Base-by-base conservation (phyloP, 208 protist genomes). In the Crithidia thermophila region DNA sequence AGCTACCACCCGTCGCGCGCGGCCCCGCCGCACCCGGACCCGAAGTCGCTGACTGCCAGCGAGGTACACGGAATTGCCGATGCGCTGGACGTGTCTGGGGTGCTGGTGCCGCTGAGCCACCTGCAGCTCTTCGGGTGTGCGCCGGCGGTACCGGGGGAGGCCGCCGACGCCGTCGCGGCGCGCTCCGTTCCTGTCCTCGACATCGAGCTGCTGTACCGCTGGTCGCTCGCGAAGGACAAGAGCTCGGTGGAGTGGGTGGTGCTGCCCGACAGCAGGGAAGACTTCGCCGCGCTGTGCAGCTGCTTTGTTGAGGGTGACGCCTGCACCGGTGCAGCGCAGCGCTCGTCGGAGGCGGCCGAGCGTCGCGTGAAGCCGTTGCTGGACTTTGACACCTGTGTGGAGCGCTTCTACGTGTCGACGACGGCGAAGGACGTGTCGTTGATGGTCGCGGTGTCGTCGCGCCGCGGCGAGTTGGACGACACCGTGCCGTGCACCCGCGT, bases 351-450 rank as follows among this genome's bases (percentile, higher is more conserved):
- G 27, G 50, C 23, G 13, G 18, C 36, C 51, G 43, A 23, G 45
- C 69, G 30, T 0, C 37, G 21, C 14, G 65, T 53, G 53, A 46
- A 52, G 9, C 87, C 87, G 36, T 25, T 60, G n/a, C 23, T 85
- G 16, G 43, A 43, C 42, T 56, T 84, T 14, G 68, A 53, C 10
- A 66, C 74, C 21, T 89, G 84, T 52, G 30, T 88, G 16, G 67
- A 75, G 28, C 71, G 77, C 62, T 94, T 94, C 51, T 94, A 89
- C 69, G 79, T 67, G 20, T 81, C 85, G 27, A 85, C 72, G 11
- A 92, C 88, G 20, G 88, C 88, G 18, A 82, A 79, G 25, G 88
- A 94, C 59, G 76, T 89, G 20, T 92, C 88, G 2, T 27, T 94
- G 11, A 57, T 94, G 42, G 57, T 91, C 14, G 51, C 78, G 9